These are phyloP conservation scores for Agaricus bisporus DNA, from an alignment of 768 basidiomycete species.

Conservation along the genomic window DNA sequence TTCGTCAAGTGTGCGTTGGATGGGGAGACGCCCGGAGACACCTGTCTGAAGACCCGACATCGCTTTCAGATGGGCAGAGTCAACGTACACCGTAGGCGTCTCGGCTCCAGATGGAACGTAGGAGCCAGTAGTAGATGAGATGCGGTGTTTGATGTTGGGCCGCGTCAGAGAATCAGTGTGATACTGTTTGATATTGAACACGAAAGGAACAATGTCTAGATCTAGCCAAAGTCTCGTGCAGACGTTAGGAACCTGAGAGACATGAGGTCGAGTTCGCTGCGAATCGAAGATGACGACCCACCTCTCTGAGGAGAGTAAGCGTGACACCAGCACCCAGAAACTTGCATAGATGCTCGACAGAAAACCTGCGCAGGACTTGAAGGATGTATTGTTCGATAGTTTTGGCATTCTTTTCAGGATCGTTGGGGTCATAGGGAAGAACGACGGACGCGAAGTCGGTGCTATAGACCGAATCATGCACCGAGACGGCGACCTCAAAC, in stretches of 20 bases:
- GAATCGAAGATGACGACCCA: constrained; percentile 20
- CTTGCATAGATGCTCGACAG: constrained; percentile 74
- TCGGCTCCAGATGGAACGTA: constrained; percentile 73
- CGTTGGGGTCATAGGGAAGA: constrained; percentile 45
- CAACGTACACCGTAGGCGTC: constrained; percentile 66
- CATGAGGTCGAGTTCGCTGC: constrained; percentile 18
- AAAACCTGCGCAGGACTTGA: constrained; percentile 64
- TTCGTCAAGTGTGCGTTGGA: constrained; percentile 73
- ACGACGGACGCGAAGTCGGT: constrained; percentile 65
- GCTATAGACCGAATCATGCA: constrained; percentile 82
- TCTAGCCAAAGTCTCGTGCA: constrained; percentile 83
- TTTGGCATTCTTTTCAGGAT: constrained; percentile 48
- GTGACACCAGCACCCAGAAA: constrained; percentile 83
- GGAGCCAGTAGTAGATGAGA: constrained; percentile 75
- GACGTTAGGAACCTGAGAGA: constrained; percentile 61
- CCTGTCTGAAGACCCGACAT: constrained; percentile 37
- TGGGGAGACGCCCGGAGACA: constrained; percentile 55
- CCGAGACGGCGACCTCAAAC: constrained; percentile 70
- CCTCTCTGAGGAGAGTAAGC: constrained; percentile 63
- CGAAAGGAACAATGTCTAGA: constrained; percentile 77
- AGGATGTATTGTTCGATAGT: constrained; percentile 62
- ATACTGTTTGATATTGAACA: constrained; percentile 81
- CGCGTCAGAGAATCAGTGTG: constrained; percentile 75
- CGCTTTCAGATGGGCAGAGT: constrained; percentile 44
- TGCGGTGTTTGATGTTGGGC: constrained; percentile 76